Evolutionary conservation across 2,329 filamentous ascomycete genomes (phyloP).

Genomic region (Balansia obtecta): DNA sequence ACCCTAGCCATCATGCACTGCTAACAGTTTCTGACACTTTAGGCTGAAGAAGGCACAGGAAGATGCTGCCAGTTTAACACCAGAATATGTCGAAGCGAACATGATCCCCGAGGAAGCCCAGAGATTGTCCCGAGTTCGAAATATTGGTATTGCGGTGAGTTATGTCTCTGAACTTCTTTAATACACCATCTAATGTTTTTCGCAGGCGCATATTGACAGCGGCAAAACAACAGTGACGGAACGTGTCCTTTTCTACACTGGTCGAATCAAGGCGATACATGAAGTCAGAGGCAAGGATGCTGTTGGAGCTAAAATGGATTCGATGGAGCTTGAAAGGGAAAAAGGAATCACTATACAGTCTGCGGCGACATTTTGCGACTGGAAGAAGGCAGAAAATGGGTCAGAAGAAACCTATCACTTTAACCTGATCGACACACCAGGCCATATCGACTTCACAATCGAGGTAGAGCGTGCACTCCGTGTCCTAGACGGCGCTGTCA

Average conservation of each 20-base stretch:
- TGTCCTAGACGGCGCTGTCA: slow-evolving; percentile 91
- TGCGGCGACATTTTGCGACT: slow-evolving; percentile 94
- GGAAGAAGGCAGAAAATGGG: slow-evolving; percentile 75
- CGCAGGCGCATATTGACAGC: slow-evolving; percentile 88
- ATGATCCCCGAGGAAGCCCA: slow-evolving; percentile 68
- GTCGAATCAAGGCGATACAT: slow-evolving; percentile 92
- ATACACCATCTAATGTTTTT: slow-evolving; percentile 8
- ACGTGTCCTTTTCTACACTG: slow-evolving; percentile 95
- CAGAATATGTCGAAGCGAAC: slow-evolving; percentile 59
- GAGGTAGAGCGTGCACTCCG: slow-evolving; percentile 92
- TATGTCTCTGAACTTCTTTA: slow-evolving; percentile 6
- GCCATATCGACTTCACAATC: slow-evolving; percentile 98
- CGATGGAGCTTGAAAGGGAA: slow-evolving; percentile 96
- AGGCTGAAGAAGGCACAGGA: slow-evolving; percentile 42
- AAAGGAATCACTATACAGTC: slow-evolving; percentile 99
- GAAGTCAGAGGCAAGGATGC: slow-evolving; percentile 92
- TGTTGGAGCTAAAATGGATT: slow-evolving; percentile 98
- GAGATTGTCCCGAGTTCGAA: slow-evolving; percentile 71
- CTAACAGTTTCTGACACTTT: background rate
- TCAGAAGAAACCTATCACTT: slow-evolving; percentile 89
- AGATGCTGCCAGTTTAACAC: slow-evolving; percentile 37
- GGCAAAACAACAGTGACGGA: slow-evolving; percentile 96
- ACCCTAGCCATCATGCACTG: background rate
- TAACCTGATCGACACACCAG: slow-evolving; percentile 97
- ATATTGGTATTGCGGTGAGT: slow-evolving; percentile 92